Percentiles rank a stretch among this genome's conserved stretches.
Conservation (phyloP, 2,329 filamentous ascomycete genomes). For the Venturiaceae sp. region DNA sequence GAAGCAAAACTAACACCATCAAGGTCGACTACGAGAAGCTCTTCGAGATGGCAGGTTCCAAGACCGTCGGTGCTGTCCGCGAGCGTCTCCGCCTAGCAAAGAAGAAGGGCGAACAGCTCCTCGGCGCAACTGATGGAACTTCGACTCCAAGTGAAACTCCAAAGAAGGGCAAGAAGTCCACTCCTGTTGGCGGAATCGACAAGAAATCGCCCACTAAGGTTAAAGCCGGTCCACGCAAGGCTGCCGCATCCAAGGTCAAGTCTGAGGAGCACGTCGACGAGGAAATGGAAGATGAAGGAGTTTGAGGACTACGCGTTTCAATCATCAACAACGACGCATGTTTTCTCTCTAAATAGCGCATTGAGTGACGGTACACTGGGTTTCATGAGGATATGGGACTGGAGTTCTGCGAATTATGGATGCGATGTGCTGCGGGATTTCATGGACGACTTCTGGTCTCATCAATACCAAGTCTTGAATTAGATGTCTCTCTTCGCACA, state of each 20-base stretch:
- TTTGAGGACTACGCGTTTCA: background rate
- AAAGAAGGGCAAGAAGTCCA: background rate
- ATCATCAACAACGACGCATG: background rate
- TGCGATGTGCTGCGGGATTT: too few species aligned
- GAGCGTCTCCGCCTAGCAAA: slow-evolving; percentile 3
- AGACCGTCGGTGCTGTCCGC: background rate
- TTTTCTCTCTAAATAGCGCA: too few species aligned
- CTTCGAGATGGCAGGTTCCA: background rate
- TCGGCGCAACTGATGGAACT: background rate
- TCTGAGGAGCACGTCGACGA: background rate
- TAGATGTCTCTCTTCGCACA: too few species aligned
- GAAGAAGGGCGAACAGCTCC: background rate
- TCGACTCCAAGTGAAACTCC: background rate
- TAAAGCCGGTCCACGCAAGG: background rate
- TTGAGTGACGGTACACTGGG: too few species aligned
- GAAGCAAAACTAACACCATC: background rate
- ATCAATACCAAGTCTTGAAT: too few species aligned
- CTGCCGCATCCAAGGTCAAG: background rate
- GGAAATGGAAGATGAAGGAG: background rate
- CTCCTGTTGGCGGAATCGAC: slow-evolving; percentile 3
- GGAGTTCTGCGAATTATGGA: too few species aligned
- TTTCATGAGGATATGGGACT: too few species aligned
- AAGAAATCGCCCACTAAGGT: slow-evolving; percentile 2
- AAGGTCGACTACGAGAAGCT: background rate
- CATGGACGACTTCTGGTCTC: too few species aligned